phyloP scores from a whole-genome alignment of 2,329 filamentous ascomycete species.

The Chalaropsis thielavioides region DNA sequence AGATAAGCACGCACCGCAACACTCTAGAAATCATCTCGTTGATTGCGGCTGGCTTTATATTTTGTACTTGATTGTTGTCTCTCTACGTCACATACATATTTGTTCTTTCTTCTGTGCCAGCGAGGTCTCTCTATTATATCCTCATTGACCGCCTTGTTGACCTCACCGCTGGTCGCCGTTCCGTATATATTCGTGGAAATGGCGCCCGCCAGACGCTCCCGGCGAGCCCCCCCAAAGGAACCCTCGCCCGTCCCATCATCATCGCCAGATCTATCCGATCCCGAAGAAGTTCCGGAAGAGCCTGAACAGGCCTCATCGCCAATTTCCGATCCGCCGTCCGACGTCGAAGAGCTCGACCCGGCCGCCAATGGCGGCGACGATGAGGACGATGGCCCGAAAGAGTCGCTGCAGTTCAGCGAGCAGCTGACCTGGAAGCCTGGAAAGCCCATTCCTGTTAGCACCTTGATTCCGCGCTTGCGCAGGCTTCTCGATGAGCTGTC shows the following conservation, averaged over 20 bases:
- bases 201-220: slow-evolving; percentile 17
- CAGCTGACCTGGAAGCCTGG: slow-evolving; percentile 83
- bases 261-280: slow-evolving; percentile 15
- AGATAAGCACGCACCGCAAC: not conserved
- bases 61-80: not conserved
- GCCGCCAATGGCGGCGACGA: slow-evolving; percentile 21
- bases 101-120: not conserved
- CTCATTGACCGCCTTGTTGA: not conserved
- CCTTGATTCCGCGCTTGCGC: slow-evolving; percentile 69
- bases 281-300: slow-evolving; percentile 14
- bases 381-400: slow-evolving; percentile 19
- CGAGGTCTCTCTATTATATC: not conserved
- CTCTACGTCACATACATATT: not conserved
- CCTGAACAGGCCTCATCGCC: slow-evolving; percentile 15
- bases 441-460: slow-evolving; percentile 70
- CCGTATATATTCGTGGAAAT: slow-evolving; percentile 7
- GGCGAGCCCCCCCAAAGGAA: slow-evolving; percentile 16
- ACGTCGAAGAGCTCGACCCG: slow-evolving; percentile 13
- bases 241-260: slow-evolving; percentile 13
- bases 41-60: not conserved
- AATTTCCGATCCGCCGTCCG: slow-evolving; percentile 17
- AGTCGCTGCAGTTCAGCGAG: slow-evolving; percentile 61
- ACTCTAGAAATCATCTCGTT: not conserved
- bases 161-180: not conserved
- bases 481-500: slow-evolving; percentile 68